Evolutionary conservation across 2,329 filamentous ascomycete genomes (phyloP), one percentile per base, ranked within the genome.

Genomic region (Fusarium udum): DNA sequence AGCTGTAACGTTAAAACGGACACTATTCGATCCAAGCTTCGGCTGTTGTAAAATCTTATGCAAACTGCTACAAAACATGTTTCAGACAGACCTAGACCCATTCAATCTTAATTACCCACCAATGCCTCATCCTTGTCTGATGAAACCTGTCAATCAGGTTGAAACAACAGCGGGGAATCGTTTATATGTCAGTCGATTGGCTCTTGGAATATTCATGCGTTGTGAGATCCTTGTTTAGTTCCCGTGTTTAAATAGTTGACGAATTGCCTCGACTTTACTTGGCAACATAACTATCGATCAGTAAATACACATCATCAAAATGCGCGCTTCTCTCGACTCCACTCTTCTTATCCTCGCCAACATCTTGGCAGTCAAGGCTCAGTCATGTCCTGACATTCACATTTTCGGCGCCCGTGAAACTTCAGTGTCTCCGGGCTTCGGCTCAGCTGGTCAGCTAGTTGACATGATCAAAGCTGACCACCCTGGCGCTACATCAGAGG

Each of bases 401-500:
- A 80, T 87, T 39, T 85, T 86, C 42, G 85, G 83, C 6, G 85
- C 85, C 4, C 83, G 85, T 18, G 85, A 86, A 77, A 87, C 85
- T 13, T 85, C 84, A 0, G 88, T 86, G 1, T 78, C 83, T 8
- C 82, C 84, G 4, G 88, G 88, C 3, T 90, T 86, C 70, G 88
- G 88, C 14, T 84, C 86, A 0, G 82, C 86, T 5, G 81, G 82
- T 28, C 83, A 83, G 0, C 83, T 90, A 18, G 85, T 90, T 26
- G 84, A 89, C 71, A 79, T 84, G 62, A 83, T 90, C 45, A 79
- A 84, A 6, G 79, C 77, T 37, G 83, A 85, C 7, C 85, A 88
- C 71, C 75, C 86, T 0, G 88, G 87, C 2, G 80, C 87, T 2
- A 89, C 87, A 1, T 81, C 87, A 3, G 88, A 89, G 69, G 85